phyloP scores from a whole-genome alignment of 768 basidiomycete genomes.

The Myochromella boudieri region DNA sequence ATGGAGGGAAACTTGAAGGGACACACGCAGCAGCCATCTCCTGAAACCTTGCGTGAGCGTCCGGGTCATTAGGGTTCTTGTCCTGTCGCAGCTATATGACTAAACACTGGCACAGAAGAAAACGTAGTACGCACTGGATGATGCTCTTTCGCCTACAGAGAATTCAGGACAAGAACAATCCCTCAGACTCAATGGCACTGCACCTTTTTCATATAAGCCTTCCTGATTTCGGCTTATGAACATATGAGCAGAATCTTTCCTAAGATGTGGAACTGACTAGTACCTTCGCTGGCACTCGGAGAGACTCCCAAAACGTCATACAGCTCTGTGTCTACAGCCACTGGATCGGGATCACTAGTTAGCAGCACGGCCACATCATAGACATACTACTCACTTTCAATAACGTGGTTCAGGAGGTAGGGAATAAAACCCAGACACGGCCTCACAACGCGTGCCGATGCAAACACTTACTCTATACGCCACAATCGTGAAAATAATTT shows the following conservation, averaged over 20 bases:
- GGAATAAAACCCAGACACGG: neutral
- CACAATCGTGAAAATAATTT: slow-evolving; percentile 23
- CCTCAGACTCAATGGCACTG: slow-evolving; percentile 17
- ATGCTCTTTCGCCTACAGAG: slow-evolving; percentile 74
- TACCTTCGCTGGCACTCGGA: slow-evolving; percentile 72
- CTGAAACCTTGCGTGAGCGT: slow-evolving; percentile 82
- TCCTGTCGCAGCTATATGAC: slow-evolving; percentile 46
- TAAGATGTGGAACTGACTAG: slow-evolving; percentile 5
- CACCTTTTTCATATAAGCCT: slow-evolving; percentile 93
- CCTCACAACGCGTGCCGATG: slow-evolving; percentile 9
- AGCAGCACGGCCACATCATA: neutral
- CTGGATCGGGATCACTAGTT: slow-evolving; percentile 29
- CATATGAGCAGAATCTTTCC: slow-evolving; percentile 16
- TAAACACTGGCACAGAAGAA: neutral
- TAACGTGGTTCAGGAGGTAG: neutral
- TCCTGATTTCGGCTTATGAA: slow-evolving; percentile 79
- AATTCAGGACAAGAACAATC: slow-evolving; percentile 17
- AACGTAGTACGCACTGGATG: slow-evolving; percentile 61
- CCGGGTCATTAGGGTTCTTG: slow-evolving; percentile 90
- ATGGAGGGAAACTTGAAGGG: neutral
- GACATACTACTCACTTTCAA: slow-evolving; percentile 2
- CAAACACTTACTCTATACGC: slow-evolving; percentile 16
- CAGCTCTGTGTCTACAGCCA: slow-evolving; percentile 76
- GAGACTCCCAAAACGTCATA: slow-evolving; percentile 85
- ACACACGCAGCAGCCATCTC: slow-evolving; percentile 86